phyloP scores from a whole-genome alignment of 352 stramenopile genomes.

The Pythium graminicola region DNA sequence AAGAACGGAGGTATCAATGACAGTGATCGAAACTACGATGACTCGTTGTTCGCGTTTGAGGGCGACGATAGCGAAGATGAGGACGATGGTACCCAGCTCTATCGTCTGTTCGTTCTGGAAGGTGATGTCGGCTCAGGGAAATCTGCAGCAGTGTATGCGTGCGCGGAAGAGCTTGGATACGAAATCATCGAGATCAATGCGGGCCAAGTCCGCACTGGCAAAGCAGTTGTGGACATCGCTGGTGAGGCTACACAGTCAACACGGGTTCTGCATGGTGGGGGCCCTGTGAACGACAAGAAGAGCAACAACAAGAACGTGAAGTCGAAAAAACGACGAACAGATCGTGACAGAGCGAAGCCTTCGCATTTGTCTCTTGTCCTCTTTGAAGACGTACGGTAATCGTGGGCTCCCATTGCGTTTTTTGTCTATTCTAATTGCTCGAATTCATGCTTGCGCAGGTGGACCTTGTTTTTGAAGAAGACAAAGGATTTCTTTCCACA shows the following conservation, averaged over 20 bases:
- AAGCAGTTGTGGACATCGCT: constrained; percentile 62
- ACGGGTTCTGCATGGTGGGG: constrained; percentile 51
- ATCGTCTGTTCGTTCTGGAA: constrained; percentile 65
- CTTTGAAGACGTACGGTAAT: constrained; percentile 62
- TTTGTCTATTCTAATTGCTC: neutral
- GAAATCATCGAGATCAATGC: constrained; percentile 85
- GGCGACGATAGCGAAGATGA: constrained; percentile 45
- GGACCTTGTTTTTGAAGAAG: constrained; percentile 72
- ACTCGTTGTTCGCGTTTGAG: constrained; percentile 64
- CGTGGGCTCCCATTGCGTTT: neutral
- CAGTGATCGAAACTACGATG: constrained; percentile 40
- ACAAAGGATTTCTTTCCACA: constrained; percentile 69
- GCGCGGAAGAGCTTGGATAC: constrained; percentile 71
- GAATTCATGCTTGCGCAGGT: constrained; percentile 24
- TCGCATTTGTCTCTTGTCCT: constrained; percentile 73
- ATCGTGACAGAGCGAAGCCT: constrained; percentile 9
- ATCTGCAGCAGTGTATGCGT: constrained; percentile 73
- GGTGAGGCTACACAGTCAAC: constrained; percentile 83
- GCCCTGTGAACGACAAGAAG: constrained; percentile 36
- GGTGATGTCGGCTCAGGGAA: constrained; percentile 68
- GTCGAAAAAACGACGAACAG: constrained; percentile 16
- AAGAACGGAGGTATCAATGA: constrained; percentile 44
- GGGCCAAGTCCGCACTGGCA: constrained; percentile 60
- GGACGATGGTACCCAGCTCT: constrained; percentile 47
- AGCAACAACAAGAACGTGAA: constrained; percentile 18